Conservation (phyloP, 2,329 filamentous ascomycete species). For the Sphaceloma murrayae region DNA sequence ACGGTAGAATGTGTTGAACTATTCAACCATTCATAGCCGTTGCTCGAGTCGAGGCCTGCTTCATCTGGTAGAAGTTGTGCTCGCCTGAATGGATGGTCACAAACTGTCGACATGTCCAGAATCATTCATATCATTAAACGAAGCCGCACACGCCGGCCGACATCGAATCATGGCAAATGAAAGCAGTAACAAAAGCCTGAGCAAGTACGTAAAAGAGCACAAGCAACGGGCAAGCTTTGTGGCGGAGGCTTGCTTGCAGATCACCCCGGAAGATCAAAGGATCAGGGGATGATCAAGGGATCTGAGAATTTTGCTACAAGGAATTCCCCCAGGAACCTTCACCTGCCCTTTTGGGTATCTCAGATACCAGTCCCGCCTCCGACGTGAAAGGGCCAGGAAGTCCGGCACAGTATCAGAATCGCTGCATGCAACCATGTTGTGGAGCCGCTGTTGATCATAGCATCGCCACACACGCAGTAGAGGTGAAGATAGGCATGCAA, state of each 20-base stretch:
- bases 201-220: neutral
- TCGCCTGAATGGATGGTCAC: too few relatives aligned
- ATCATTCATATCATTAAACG: too few relatives aligned
- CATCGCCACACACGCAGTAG: neutral
- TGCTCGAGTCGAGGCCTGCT: too few relatives aligned
- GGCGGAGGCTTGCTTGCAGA: slow-evolving; percentile 4
- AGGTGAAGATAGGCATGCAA: neutral
- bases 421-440: neutral
- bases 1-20: too few relatives aligned
- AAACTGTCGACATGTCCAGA: too few relatives aligned
- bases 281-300: neutral
- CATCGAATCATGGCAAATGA: neutral
- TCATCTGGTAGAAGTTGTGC: too few relatives aligned
- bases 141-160: neutral
- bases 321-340: too few relatives aligned
- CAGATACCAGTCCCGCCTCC: neutral
- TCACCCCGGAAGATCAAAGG: neutral
- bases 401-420: slow-evolving; percentile 10
- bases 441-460: neutral
- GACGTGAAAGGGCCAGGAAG: neutral
- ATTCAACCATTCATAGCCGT: too few relatives aligned
- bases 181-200: neutral
- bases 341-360: slow-evolving; percentile 10
- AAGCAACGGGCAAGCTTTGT: slow-evolving; percentile 11
- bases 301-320: neutral